Conservation (phyloP, 257 asterid genomes). For the Fraxinus quadrangulata region DNA sequence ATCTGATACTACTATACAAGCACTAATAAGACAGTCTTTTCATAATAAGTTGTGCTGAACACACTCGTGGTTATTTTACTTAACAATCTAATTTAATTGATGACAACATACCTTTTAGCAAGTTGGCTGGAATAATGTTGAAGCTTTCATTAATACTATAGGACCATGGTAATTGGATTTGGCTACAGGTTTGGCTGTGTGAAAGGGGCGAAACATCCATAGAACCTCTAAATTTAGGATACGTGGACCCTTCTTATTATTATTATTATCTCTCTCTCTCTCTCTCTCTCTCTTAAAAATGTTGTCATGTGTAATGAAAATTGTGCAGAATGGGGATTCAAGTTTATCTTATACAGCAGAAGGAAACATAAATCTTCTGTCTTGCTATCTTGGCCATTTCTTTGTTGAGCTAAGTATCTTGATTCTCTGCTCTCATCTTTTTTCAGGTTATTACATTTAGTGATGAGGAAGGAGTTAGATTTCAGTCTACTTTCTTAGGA, state of each 20-base stretch:
- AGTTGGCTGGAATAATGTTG: neutral
- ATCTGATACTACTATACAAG: neutral
- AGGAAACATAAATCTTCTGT: neutral
- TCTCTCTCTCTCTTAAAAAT: too few relatives aligned
- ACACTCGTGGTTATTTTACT: neutral
- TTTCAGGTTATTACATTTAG: slow-evolving; percentile 88
- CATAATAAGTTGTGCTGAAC: neutral
- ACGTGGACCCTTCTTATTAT: too few relatives aligned
- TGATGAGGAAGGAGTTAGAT: slow-evolving; percentile 98
- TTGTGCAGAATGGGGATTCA: neutral
- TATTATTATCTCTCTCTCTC: too few relatives aligned
- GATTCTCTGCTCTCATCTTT: slow-evolving; percentile 12
- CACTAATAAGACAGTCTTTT: neutral
- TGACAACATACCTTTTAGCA: neutral
- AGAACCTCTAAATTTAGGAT: too few relatives aligned
- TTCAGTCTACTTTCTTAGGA: slow-evolving; percentile 94
- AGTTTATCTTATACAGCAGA: neutral
- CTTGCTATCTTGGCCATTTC: slow-evolving; percentile 7
- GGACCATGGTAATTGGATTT: neutral
- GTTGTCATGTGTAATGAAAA: neutral
- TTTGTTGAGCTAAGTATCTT: neutral
- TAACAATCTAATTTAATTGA: neutral
- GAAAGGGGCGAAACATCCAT: too few relatives aligned
- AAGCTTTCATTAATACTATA: neutral
- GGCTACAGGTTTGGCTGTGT: neutral